These are phyloP conservation scores for Torrubiella hemipterigena DNA, from an alignment of 2,329 filamentous ascomycete species.

Conservation along the genomic window DNA sequence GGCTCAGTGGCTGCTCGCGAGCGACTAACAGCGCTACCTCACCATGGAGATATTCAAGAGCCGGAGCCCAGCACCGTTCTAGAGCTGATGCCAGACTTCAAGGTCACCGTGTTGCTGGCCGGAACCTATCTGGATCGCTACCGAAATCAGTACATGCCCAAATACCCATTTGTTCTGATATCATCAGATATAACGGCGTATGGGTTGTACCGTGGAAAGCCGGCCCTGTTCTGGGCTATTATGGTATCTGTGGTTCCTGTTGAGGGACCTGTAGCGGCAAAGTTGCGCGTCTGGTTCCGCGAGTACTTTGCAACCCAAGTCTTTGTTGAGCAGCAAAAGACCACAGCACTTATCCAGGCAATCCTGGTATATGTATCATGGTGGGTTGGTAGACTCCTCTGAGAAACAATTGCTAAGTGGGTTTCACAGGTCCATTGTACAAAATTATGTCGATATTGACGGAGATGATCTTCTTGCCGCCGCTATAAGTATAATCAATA, in stretches of 20 bases:
- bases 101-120: conserved; percentile 20
- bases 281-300: conserved; percentile 25
- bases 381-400: conserved; percentile 13
- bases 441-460: conserved; percentile 21
- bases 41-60: too few relatives aligned
- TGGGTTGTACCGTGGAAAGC: conserved; percentile 18
- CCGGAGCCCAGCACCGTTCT: too few relatives aligned
- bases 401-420: too few relatives aligned
- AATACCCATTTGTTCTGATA: conserved; percentile 27
- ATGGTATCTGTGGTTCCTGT: conserved; percentile 19
- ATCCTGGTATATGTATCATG: conserved; percentile 24
- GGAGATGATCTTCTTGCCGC: not conserved
- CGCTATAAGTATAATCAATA: too few relatives aligned
- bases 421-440: conserved; percentile 27
- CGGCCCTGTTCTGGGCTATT: conserved; percentile 25
- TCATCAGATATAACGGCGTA: conserved; percentile 11
- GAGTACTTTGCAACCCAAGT: conserved; percentile 23
- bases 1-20: too few relatives aligned
- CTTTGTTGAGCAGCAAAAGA: conserved; percentile 22
- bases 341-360: conserved; percentile 23
- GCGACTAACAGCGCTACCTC: too few relatives aligned
- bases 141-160: conserved; percentile 17
- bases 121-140: conserved; percentile 19
- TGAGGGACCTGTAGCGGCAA: too few relatives aligned
- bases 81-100: conserved; percentile 17